Base-by-base conservation (phyloP, 371 early-diverging fungal genomes). In the Mucor racemosus region DNA sequence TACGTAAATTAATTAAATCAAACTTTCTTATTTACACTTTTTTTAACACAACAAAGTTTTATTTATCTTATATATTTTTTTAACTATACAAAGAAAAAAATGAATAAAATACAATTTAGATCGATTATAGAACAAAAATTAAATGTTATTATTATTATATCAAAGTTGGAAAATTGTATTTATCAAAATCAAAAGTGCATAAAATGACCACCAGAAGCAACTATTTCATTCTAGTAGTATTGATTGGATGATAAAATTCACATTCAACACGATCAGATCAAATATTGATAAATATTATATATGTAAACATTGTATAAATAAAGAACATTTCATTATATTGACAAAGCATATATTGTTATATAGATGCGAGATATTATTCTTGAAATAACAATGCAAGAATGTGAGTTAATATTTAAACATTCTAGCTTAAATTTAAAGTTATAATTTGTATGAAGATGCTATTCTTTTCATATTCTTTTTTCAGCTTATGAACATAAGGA, bases 101-200 rank as follows among this genome's bases (percentile, higher is more conserved):
- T 53, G 53, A 53, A 53, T 53, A 53, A 53, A 56, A 56, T 33
- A 33, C 34, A 56, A 56, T 36, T 55, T 56, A 56, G 56, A 56
- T 56, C 26, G 56, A 56, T 56, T n/a, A 9, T 56, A 56, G 56
- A 56, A 33, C 56, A 56, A 56, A 56, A 11, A 13, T 5, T 31
- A 53, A 5, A 54, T 10, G 13, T 31, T 1, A 26, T 31, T 44
- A 15, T 14, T 6, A 31, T 15, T 33, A 1, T 26, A 0, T 14
- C 1, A 26, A 50, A 19, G 50, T 9, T 11, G 26, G 3, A 26
- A 26, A 1, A 26, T 26, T 26, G 26, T 26, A 26, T 26, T 26
- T 26, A 26, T 26, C 26, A 26, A 26, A 26, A 26, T 1, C 1
- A 26, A 26, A 26, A 26, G 3, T 26, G 26, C 26, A 26, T 3